A percentile compares a stretch with the other conserved stretches of the same genome.
Evolutionary conservation across 148 eudicot species (phyloP).

Genomic region (Chenopodium album): DNA sequence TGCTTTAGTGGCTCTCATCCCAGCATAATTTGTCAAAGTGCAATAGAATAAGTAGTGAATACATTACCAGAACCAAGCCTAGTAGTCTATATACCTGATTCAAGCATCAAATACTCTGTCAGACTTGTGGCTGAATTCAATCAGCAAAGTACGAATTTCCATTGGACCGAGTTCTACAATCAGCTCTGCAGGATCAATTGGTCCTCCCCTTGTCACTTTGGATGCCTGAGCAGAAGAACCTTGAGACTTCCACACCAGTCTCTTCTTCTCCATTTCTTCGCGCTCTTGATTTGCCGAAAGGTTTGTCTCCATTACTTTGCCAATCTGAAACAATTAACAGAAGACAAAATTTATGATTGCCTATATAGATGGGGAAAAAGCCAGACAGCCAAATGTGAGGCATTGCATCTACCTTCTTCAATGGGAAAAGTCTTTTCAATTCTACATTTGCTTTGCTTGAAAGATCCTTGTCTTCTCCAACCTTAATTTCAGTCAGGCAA

Average conservation of each 20-base stretch:
- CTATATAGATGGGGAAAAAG: neutral
- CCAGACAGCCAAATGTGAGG: neutral
- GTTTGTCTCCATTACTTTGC: slow-evolving; percentile 41
- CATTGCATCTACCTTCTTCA: slow-evolving; percentile 50
- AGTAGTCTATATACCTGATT: neutral
- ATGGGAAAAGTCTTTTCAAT: slow-evolving; percentile 62
- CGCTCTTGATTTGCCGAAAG: slow-evolving; percentile 89
- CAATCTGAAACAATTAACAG: slow-evolving; percentile 26
- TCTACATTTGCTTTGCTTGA: slow-evolving; percentile 71
- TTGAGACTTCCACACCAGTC: slow-evolving; percentile 74
- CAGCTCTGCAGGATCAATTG: slow-evolving; percentile 59
- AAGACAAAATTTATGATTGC: neutral
- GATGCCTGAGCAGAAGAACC: slow-evolving; percentile 35
- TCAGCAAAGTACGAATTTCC: slow-evolving; percentile 87
- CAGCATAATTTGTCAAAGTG: neutral
- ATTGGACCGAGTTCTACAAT: slow-evolving; percentile 79
- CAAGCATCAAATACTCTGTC: slow-evolving; percentile 41
- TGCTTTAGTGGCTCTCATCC: neutral
- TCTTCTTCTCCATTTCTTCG: slow-evolving; percentile 70
- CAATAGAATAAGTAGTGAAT: neutral
- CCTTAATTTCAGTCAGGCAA: slow-evolving; percentile 33
- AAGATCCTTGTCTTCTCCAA: slow-evolving; percentile 90
- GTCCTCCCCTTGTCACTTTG: slow-evolving; percentile 56
- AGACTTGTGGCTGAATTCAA: slow-evolving; percentile 41
- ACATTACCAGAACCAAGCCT: neutral